phyloP scores from a whole-genome alignment of 2,329 filamentous ascomycete genomes.

The Colletotrichum abscissum region DNA sequence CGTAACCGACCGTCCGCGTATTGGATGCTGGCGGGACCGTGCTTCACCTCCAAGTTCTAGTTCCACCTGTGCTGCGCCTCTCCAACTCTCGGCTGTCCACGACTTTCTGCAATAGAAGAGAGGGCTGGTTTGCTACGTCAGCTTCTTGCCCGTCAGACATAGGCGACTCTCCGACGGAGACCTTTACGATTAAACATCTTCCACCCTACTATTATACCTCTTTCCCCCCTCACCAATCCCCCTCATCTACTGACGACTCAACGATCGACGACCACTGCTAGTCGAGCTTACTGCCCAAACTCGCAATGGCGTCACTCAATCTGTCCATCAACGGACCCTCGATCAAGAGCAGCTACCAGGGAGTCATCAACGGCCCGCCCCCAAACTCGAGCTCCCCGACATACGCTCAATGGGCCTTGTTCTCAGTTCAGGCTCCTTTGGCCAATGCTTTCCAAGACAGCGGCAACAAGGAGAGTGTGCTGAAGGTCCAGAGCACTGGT shows the following conservation, averaged over 20 bases:
- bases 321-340: conserved; percentile 82
- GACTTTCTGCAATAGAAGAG: conserved; percentile 26
- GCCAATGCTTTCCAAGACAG: conserved; percentile 92
- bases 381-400: conserved; percentile 76
- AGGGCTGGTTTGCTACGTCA: conserved; percentile 37
- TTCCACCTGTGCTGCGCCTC: conserved; percentile 36
- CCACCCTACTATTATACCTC: background rate
- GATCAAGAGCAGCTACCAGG: conserved; percentile 83
- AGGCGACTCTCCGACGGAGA: conserved; percentile 31
- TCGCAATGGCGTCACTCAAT: conserved; percentile 81
- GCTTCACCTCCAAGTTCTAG: conserved; percentile 36
- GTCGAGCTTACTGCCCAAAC: conserved; percentile 38
- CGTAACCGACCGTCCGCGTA: conserved; percentile 31
- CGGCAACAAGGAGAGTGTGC: conserved; percentile 87
- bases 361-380: conserved; percentile 64
- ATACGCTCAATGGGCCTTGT: conserved; percentile 92
- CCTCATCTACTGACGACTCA: conserved; percentile 11
- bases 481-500: conserved; percentile 94
- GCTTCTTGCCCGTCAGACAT: conserved; percentile 34
- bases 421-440: conserved; percentile 91
- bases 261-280: conserved; percentile 28
- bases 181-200: conserved; percentile 23
- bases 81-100: conserved; percentile 28
- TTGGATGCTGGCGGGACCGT: conserved; percentile 32
- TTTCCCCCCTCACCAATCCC: background rate